Evolutionary conservation across 768 basidiomycete species (phyloP).

Genomic region (Naganishia kalamii): DNA sequence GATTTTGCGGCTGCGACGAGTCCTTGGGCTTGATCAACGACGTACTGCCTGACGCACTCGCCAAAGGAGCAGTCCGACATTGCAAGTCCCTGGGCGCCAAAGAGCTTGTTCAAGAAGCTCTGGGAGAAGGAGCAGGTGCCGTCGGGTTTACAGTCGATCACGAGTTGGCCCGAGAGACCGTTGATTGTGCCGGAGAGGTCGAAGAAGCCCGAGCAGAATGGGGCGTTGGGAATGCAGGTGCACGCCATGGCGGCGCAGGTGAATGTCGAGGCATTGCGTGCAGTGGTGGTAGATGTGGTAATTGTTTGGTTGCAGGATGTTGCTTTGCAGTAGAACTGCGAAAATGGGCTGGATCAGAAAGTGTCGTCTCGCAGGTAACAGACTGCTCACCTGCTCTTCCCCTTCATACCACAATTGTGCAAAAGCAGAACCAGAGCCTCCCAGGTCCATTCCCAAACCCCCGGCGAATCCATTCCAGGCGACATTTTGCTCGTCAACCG

Average conservation of each 20-base stretch:
- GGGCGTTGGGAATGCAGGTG: constrained; percentile 60
- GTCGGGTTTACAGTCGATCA: constrained; percentile 59
- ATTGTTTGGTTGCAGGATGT: constrained; percentile 62
- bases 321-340: constrained; percentile 81
- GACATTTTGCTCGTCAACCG: constrained; percentile 50
- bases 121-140: constrained; percentile 74
- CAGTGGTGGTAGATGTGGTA: constrained; percentile 30
- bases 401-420: constrained; percentile 46
- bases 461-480: constrained; percentile 3
- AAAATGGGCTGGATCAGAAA: constrained; percentile 64
- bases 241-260: constrained; percentile 68
- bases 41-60: constrained; percentile 77
- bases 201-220: constrained; percentile 64
- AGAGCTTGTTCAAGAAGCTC: constrained; percentile 58
- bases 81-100: constrained; percentile 66
- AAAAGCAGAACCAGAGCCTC: constrained; percentile 30
- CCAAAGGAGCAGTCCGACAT: constrained; percentile 73
- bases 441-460: constrained; percentile 17
- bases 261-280: constrained; percentile 55
- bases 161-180: constrained; percentile 59
- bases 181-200: constrained; percentile 63
- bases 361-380: neutral
- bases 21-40: constrained; percentile 57
- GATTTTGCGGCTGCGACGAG: constrained; percentile 34
- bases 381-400: constrained; percentile 27